Conservation (phyloP, 139 green algal species). For the Mesotaenium endlicherianum region DNA sequence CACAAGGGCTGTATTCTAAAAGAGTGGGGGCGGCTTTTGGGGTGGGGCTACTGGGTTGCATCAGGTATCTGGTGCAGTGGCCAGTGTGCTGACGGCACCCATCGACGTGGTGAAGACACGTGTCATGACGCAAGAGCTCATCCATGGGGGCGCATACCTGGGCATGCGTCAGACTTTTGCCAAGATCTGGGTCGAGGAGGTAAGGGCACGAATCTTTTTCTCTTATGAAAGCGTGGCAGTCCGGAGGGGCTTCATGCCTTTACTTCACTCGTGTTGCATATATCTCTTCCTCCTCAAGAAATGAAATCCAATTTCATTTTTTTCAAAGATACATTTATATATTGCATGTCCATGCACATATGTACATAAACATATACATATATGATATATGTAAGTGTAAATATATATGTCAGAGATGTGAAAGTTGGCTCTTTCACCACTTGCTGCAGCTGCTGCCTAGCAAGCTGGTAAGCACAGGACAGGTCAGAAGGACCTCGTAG, state of each 20-base stretch:
- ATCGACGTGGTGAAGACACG: constrained; percentile 54
- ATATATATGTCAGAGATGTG: too few relatives aligned
- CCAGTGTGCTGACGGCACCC: constrained; percentile 39
- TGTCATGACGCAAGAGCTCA: constrained; percentile 46
- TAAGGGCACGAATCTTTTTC: background rate
- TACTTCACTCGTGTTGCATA: background rate
- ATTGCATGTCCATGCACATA: background rate
- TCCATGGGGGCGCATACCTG: background rate
- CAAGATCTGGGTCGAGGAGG: constrained; percentile 34
- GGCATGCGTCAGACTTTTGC: constrained; percentile 23
- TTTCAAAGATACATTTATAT: too few relatives aligned
- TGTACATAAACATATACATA: background rate
- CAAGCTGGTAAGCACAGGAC: too few relatives aligned
- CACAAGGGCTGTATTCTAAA: too few relatives aligned
- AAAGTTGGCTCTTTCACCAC: too few relatives aligned
- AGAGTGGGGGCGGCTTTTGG: too few relatives aligned
- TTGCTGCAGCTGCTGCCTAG: too few relatives aligned
- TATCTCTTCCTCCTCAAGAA: background rate
- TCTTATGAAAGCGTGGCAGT: too few relatives aligned
- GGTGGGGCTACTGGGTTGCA: constrained; percentile 8
- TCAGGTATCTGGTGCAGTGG: constrained; percentile 42
- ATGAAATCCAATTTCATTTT: too few relatives aligned
- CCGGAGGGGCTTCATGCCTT: background rate
- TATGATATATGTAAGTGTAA: background rate
- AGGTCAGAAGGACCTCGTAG: too few relatives aligned